Conservation (phyloP, 2,329 filamentous ascomycete genomes). For the Zymoseptoria ardabiliae region DNA sequence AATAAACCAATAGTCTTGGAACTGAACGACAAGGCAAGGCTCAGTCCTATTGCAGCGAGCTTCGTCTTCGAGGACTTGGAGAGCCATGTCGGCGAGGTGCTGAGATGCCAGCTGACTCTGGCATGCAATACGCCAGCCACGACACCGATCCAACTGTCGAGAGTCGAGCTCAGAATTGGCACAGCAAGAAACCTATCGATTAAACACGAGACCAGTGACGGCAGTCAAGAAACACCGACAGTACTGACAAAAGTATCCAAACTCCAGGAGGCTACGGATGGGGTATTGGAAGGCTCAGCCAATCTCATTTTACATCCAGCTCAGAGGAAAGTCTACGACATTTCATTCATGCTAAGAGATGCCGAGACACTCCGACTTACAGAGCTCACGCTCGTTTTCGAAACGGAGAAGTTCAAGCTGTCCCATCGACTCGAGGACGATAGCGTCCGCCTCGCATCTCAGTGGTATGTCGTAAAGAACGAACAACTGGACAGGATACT, state of each 20-base stretch:
- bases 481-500: conserved; percentile 9
- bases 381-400: conserved; percentile 56
- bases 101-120: conserved; percentile 50
- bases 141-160: conserved; percentile 14
- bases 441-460: conserved; percentile 3
- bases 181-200: conserved; percentile 10
- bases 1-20: conserved; percentile 10
- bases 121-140: conserved; percentile 38
- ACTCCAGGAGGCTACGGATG: conserved; percentile 9
- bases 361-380: conserved; percentile 66
- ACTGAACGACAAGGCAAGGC: conserved; percentile 14
- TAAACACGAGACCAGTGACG: conserved; percentile 5
- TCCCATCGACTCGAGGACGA: conserved; percentile 51
- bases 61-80: conserved; percentile 49
- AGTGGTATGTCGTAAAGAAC: conserved; percentile 13
- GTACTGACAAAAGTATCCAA: conserved; percentile 1
- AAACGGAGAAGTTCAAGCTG: conserved; percentile 59
- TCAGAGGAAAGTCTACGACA: conserved; percentile 50
- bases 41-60: conserved; percentile 39
- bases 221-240: neutral
- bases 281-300: conserved; percentile 6
- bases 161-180: conserved; percentile 15
- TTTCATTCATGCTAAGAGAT: conserved; percentile 69
- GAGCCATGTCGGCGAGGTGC: conserved; percentile 53
- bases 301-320: conserved; percentile 9